These are phyloP conservation scores for Martensiomyces pterosporus DNA, from an alignment of 192 early-diverging fungal genomes.

Conservation along the genomic window DNA sequence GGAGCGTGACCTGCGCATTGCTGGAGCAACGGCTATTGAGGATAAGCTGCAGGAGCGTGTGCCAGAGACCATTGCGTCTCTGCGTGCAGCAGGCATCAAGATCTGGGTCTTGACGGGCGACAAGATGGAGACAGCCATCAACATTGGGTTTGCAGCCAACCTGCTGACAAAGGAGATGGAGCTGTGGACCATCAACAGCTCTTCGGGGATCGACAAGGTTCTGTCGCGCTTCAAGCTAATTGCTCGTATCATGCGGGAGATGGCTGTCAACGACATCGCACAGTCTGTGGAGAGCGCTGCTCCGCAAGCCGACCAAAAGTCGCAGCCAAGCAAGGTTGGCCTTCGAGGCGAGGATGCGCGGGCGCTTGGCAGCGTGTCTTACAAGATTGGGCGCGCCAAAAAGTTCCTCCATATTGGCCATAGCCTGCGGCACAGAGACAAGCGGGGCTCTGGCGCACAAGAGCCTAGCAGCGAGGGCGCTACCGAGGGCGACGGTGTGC, in stretches of 20 bases:
- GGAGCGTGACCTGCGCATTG: slow-evolving; percentile 73
- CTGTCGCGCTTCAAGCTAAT: slow-evolving; percentile 46
- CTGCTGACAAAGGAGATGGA: slow-evolving; percentile 67
- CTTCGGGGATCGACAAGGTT: slow-evolving; percentile 37
- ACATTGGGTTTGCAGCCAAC: slow-evolving; percentile 90
- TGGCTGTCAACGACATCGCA: slow-evolving; percentile 18
- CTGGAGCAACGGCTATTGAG: slow-evolving; percentile 96
- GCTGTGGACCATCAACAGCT: slow-evolving; percentile 57
- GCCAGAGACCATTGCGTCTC: slow-evolving; percentile 80
- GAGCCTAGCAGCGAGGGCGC: background rate
- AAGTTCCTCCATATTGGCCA: slow-evolving; percentile 36
- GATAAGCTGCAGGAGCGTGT: slow-evolving; percentile 96
- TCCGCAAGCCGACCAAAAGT: background rate
- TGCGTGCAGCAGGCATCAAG: slow-evolving; percentile 85
- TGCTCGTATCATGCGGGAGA: slow-evolving; percentile 47
- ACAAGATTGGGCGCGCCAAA: slow-evolving; percentile 46
- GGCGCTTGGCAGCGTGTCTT: slow-evolving; percentile 48
- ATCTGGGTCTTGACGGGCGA: slow-evolving; percentile 99
- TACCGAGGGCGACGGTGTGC: background rate
- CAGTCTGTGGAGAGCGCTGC: background rate
- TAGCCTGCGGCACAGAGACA: slow-evolving; percentile 14
- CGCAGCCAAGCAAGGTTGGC: slow-evolving; percentile 12
- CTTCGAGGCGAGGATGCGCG: slow-evolving; percentile 30
- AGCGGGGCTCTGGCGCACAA: no score
- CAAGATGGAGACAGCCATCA: slow-evolving; percentile 98